A percentile compares a stretch with the other conserved stretches of the same genome.
Conservation (phyloP, 2,329 filamentous ascomycete species). For the Arachnopeziza araneosa region DNA sequence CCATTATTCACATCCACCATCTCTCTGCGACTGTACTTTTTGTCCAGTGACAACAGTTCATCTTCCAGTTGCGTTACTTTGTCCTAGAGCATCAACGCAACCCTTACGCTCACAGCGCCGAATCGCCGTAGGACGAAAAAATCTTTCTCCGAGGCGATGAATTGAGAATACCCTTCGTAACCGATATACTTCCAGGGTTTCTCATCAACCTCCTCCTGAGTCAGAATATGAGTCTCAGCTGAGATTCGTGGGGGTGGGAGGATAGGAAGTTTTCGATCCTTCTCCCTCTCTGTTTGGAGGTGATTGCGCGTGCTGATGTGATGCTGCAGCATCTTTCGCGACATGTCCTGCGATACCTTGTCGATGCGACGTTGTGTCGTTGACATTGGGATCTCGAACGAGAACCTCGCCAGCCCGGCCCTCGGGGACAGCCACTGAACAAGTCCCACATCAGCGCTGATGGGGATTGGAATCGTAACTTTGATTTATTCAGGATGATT, state of each 20-base stretch:
- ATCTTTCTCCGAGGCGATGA: constrained; percentile 30
- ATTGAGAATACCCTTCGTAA: constrained; percentile 26
- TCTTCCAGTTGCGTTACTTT: constrained; percentile 30
- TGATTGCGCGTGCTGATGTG: background rate
- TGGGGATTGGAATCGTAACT: background rate
- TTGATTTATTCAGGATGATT: background rate
- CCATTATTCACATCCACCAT: constrained; percentile 26
- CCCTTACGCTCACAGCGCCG: constrained; percentile 26
- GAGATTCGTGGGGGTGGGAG: background rate
- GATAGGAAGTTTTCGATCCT: background rate
- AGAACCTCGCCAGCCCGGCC: background rate
- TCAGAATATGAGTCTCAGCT: background rate
- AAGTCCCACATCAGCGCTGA: background rate
- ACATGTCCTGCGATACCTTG: background rate
- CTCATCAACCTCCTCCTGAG: constrained; percentile 9
- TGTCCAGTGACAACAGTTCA: constrained; percentile 27
- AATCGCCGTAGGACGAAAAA: constrained; percentile 33
- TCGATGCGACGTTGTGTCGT: background rate
- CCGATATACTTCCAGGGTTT: constrained; percentile 32
- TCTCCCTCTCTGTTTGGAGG: background rate
- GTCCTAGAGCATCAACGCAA: constrained; percentile 32
- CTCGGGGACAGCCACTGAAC: background rate
- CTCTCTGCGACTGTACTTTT: constrained; percentile 14
- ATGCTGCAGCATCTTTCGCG: background rate
- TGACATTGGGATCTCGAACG: background rate